Conservation (phyloP, 345 rosid species). For the Sisymbrium irio region DNA sequence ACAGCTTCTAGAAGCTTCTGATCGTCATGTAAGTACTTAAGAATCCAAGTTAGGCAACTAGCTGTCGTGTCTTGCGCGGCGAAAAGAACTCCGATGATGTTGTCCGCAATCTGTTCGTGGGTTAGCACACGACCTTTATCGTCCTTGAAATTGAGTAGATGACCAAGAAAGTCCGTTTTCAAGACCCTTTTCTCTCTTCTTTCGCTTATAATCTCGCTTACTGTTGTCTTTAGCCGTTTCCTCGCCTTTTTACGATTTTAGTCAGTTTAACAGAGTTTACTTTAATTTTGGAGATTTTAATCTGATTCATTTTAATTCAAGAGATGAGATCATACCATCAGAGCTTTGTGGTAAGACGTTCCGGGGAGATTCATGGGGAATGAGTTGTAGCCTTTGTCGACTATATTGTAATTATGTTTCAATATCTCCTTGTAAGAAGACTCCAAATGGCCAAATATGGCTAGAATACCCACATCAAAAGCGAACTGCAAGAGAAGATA, state of each 20-base stretch:
- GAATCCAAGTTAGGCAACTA: slow-evolving; percentile 76
- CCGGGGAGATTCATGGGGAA: slow-evolving; percentile 71
- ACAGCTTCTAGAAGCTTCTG: slow-evolving; percentile 60
- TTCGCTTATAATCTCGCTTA: slow-evolving; percentile 56
- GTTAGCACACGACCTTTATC: slow-evolving; percentile 42
- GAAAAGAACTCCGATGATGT: slow-evolving; percentile 78
- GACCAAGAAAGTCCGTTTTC: slow-evolving; percentile 53
- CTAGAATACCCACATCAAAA: slow-evolving; percentile 70
- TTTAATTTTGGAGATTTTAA: background rate
- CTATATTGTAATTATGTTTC: slow-evolving; percentile 53
- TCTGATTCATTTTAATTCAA: background rate
- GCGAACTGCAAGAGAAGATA: slow-evolving; percentile 48
- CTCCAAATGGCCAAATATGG: slow-evolving; percentile 69
- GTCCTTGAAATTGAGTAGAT: slow-evolving; percentile 51
- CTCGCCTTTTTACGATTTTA: slow-evolving; percentile 59
- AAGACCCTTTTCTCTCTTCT: slow-evolving; percentile 54
- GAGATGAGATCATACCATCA: slow-evolving; percentile 45
- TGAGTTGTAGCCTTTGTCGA: slow-evolving; percentile 88
- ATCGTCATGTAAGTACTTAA: slow-evolving; percentile 69
- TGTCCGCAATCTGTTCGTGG: slow-evolving; percentile 64
- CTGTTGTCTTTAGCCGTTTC: slow-evolving; percentile 47
- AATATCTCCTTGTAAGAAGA: slow-evolving; percentile 46
- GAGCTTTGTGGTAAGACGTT: slow-evolving; percentile 63
- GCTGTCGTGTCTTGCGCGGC: slow-evolving; percentile 97
- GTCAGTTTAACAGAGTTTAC: background rate